Evolutionary conservation across 2,329 filamentous ascomycete genomes (phyloP).

Genomic region (Neocucurbitaria cava): DNA sequence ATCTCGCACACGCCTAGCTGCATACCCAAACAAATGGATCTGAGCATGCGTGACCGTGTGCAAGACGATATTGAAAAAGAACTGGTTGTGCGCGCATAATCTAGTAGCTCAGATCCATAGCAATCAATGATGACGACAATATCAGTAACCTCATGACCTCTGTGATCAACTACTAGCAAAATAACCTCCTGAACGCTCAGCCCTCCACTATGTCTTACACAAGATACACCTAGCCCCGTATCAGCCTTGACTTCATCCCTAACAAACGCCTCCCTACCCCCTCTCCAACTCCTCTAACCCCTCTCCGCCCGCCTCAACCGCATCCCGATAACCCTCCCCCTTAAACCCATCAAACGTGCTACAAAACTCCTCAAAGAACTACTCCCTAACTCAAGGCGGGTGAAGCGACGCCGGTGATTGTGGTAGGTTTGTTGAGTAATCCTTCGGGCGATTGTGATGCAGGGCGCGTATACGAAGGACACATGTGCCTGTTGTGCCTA

Average conservation of each 20-base stretch:
- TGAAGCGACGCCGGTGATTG: conserved; percentile 28
- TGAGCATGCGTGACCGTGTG: no score
- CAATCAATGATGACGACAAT: no score
- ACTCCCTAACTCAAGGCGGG: conserved; percentile 16
- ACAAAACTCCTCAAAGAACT: conserved; percentile 26
- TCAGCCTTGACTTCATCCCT: conserved; percentile 26
- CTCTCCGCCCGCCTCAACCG: conserved; percentile 27
- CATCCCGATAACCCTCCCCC: conserved; percentile 13
- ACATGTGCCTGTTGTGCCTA: conserved; percentile 32
- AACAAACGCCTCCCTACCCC: conserved; percentile 33
- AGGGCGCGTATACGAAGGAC: conserved; percentile 24
- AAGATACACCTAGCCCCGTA: conserved; percentile 24
- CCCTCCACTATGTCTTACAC: no score
- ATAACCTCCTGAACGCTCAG: no score
- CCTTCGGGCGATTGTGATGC: conserved; percentile 21
- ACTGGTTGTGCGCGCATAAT: no score
- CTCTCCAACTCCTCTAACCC: conserved; percentile 29
- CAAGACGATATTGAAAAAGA: no score
- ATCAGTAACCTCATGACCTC: not conserved
- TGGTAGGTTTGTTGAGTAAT: conserved; percentile 22
- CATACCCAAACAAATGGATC: no score
- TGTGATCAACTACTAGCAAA: no score
- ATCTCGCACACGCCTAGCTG: no score
- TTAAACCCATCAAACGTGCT: conserved; percentile 23
- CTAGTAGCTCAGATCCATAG: no score